phyloP scores from a whole-genome alignment of 805 yeast species.

The Spathaspora gorwiae region DNA sequence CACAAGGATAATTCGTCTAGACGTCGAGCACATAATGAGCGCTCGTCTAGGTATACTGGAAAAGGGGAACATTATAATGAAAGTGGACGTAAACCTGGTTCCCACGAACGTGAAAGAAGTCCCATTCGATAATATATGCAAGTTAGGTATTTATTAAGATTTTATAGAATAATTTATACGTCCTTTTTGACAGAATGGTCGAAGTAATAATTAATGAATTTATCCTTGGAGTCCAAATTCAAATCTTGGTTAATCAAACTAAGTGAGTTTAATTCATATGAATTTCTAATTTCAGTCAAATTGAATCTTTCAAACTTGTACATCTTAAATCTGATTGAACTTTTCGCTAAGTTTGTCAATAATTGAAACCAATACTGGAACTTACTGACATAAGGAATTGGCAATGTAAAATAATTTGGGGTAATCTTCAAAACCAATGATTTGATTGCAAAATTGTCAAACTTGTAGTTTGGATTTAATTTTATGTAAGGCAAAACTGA shows the following conservation, averaged over 20 bases:
- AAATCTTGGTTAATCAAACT: slow-evolving; percentile 25
- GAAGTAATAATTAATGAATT: slow-evolving; percentile 22
- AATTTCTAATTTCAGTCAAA: slow-evolving; percentile 14
- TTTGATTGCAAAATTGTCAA: slow-evolving; percentile 23
- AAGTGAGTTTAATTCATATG: slow-evolving; percentile 32
- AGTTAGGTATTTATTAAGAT: not conserved
- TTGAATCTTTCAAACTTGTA: slow-evolving; percentile 13
- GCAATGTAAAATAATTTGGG: slow-evolving; percentile 34
- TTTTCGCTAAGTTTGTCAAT: slow-evolving; percentile 17
- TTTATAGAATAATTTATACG: not conserved
- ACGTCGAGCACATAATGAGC: no score
- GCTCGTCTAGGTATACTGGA: no score
- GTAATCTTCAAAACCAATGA: slow-evolving; percentile 34
- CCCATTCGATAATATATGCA: not conserved
- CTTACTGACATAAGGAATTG: slow-evolving; percentile 26
- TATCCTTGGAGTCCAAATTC: slow-evolving; percentile 23
- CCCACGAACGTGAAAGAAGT: not conserved
- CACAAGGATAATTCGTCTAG: not conserved
- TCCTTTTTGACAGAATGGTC: slow-evolving; percentile 8
- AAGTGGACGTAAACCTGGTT: not conserved
- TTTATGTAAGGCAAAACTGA: slow-evolving; percentile 57
- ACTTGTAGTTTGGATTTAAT: slow-evolving; percentile 12
- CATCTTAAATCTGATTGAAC: slow-evolving; percentile 23
- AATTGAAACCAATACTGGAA: slow-evolving; percentile 19
- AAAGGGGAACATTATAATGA: no score